These are phyloP conservation scores for Lachnellula occidentalis DNA, from an alignment of 2,329 filamentous ascomycete genomes.

Conservation along the genomic window DNA sequence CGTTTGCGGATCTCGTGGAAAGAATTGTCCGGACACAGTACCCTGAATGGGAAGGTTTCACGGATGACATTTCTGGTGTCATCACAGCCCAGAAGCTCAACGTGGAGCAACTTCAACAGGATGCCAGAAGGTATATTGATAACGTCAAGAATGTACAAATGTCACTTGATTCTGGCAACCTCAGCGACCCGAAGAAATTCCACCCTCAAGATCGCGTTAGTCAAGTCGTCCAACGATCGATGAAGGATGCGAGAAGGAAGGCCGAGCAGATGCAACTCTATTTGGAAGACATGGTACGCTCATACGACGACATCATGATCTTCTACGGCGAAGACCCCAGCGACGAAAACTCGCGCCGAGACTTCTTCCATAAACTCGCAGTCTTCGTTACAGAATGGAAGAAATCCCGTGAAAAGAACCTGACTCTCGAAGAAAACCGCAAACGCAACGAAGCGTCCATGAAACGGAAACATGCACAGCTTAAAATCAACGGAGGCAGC, in stretches of 20 bases:
- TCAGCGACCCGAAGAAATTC: constrained; percentile 96
- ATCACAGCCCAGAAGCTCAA: constrained; percentile 82
- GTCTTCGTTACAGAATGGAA: constrained; percentile 91
- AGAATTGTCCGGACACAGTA: constrained; percentile 96
- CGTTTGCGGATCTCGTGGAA: constrained; percentile 91
- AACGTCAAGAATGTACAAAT: constrained; percentile 92
- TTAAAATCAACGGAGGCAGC: constrained; percentile 45
- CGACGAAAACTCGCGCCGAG: constrained; percentile 87
- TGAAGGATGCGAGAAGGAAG: constrained; percentile 96
- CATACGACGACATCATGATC: constrained; percentile 90
- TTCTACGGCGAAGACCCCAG: constrained; percentile 93
- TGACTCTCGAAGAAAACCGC: constrained; percentile 72
- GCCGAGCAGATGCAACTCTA: constrained; percentile 94
- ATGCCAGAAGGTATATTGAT: constrained; percentile 88
- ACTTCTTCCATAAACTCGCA: constrained; percentile 93
- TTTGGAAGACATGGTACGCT: constrained; percentile 84
- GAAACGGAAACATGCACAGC: constrained; percentile 77
- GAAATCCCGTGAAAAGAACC: constrained; percentile 92
- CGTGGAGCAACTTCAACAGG: constrained; percentile 81
- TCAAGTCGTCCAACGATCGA: constrained; percentile 82
- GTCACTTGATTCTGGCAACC: constrained; percentile 85
- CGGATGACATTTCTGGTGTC: constrained; percentile 77
- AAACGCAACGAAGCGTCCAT: constrained; percentile 86
- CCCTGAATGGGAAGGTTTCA: constrained; percentile 87
- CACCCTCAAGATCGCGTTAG: constrained; percentile 94